phyloP scores from a whole-genome alignment of 768 basidiomycete species.

The Suillus variegatus region DNA sequence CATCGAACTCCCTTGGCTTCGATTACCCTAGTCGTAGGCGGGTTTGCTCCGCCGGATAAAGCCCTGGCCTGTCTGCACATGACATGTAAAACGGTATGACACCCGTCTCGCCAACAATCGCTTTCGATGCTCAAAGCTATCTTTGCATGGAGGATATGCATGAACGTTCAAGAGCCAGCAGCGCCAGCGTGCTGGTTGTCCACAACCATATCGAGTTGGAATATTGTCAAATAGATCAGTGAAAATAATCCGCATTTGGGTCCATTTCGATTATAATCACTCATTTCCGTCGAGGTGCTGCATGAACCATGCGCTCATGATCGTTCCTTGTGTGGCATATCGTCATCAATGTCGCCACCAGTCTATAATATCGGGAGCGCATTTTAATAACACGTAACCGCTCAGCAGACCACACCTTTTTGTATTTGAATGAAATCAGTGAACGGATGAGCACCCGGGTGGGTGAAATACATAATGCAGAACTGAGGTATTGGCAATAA shows the following conservation, averaged over 20 bases:
- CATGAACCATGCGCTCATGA: neutral
- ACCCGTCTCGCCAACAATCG: too few species aligned
- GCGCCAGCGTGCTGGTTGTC: neutral
- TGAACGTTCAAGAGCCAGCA: neutral
- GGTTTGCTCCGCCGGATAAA: neutral
- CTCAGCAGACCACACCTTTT: neutral
- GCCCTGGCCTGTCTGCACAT: too few species aligned
- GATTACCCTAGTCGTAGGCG: neutral
- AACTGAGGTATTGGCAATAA: neutral
- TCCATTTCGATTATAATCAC: neutral
- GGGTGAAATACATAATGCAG: neutral
- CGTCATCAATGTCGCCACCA: neutral
- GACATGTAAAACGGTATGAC: neutral
- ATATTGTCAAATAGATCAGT: neutral
- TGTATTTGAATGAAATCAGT: neutral
- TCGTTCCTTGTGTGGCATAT: neutral
- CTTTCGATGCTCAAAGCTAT: neutral
- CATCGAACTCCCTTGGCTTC: neutral
- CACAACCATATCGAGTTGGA: neutral
- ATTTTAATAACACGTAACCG: slow-evolving; percentile 3
- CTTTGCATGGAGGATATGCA: neutral
- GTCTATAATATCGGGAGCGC: neutral
- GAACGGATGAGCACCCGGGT: neutral
- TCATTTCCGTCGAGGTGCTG: slow-evolving; percentile 5
- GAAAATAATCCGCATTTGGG: neutral